Conservation (phyloP, 225 moss, liverwort and hornwort genomes). For the Bryum argenteum region DNA sequence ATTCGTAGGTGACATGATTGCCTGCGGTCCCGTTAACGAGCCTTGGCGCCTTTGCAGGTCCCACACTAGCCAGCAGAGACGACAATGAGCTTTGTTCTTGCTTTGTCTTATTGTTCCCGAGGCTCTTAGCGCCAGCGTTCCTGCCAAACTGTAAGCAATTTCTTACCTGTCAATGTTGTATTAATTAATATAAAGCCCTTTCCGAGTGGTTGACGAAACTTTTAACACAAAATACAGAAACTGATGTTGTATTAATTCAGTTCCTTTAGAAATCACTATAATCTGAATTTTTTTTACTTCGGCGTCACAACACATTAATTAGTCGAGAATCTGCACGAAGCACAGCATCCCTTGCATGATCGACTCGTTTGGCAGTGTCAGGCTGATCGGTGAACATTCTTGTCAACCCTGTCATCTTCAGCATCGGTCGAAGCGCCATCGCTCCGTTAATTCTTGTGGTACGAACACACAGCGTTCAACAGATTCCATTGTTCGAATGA, state of each 20-base stretch:
- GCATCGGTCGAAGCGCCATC: constrained; percentile 24
- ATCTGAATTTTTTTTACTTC: background rate
- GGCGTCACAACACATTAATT: background rate
- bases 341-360: constrained; percentile 40
- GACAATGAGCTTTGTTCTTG: background rate
- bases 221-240: too few relatives aligned
- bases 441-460: constrained; percentile 18
- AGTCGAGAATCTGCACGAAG: constrained; percentile 29
- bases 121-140: constrained; percentile 24
- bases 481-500: background rate
- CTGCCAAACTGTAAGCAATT: constrained; percentile 13
- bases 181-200: too few relatives aligned
- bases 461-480: too few relatives aligned
- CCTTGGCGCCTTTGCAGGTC: constrained; percentile 15
- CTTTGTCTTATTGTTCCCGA: background rate
- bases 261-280: too few relatives aligned
- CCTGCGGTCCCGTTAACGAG: background rate
- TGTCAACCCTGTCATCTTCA: constrained; percentile 27
- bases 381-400: constrained; percentile 21
- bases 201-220: too few relatives aligned
- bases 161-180: background rate
- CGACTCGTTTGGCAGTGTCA: constrained; percentile 38
- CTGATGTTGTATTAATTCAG: too few relatives aligned
- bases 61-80: too few relatives aligned
- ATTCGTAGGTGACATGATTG: constrained; percentile 22